phyloP scores from a whole-genome alignment of 169 alveolate species.

The Eimeria praecox region DNA sequence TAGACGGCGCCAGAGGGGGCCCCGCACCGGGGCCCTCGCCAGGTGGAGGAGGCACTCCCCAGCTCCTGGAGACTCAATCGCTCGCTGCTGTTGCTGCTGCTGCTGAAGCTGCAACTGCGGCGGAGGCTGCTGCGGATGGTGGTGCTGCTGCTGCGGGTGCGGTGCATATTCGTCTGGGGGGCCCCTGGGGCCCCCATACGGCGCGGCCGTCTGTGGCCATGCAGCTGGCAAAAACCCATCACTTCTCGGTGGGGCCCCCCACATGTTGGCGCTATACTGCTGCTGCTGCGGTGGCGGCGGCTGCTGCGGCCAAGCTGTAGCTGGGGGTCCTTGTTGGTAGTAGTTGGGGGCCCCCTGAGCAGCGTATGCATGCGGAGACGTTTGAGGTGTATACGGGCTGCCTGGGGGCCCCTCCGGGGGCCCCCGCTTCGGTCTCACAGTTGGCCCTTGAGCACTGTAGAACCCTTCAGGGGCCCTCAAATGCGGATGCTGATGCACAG shows the following conservation, averaged over 20 bases:
- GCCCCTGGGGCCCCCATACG: slow-evolving; percentile 52
- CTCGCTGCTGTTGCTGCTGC: slow-evolving; percentile 49
- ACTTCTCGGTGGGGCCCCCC: neutral
- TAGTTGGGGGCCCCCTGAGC: slow-evolving; percentile 47
- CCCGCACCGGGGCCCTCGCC: neutral
- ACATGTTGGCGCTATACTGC: slow-evolving; percentile 32
- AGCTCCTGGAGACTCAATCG: slow-evolving; percentile 3
- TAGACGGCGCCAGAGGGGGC: neutral
- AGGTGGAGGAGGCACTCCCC: slow-evolving; percentile 46
- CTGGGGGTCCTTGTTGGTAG: neutral
- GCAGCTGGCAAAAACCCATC: slow-evolving; percentile 12
- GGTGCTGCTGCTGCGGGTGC: slow-evolving; percentile 50
- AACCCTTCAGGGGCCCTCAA: slow-evolving; percentile 62
- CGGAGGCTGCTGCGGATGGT: slow-evolving; percentile 29
- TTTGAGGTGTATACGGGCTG: slow-evolving; percentile 3
- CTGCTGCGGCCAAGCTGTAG: slow-evolving; percentile 36
- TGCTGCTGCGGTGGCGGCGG: slow-evolving; percentile 49
- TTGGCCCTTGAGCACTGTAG: slow-evolving; percentile 57
- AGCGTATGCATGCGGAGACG: slow-evolving; percentile 1
- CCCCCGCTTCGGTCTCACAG: slow-evolving; percentile 24
- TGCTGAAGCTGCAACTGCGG: slow-evolving; percentile 31
- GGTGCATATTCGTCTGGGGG: slow-evolving; percentile 38
- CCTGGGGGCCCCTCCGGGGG: slow-evolving; percentile 50
- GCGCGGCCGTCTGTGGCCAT: slow-evolving; percentile 19
- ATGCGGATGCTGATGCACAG: slow-evolving; percentile 33